Evolutionary conservation across 495 filamentous ascomycete species (phyloP).

Genomic region (Hyaloscypha variabilis): DNA sequence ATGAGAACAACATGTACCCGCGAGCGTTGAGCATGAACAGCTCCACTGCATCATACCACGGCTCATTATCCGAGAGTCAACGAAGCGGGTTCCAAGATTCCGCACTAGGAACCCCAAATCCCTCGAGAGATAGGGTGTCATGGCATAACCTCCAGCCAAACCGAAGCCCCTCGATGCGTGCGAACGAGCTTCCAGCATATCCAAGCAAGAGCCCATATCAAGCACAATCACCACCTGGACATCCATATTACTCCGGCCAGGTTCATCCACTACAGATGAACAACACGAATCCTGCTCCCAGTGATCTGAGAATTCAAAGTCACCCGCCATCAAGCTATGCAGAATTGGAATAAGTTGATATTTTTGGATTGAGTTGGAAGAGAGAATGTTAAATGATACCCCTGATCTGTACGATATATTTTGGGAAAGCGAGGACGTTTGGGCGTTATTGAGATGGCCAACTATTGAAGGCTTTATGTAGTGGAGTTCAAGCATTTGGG

Average conservation of each 20-base stretch:
- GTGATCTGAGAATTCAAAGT: background rate
- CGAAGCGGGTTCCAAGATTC: background rate
- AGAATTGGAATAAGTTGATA: background rate
- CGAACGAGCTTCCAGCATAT: background rate
- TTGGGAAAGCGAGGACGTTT: background rate
- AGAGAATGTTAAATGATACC: background rate
- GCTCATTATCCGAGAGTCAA: slow-evolving; percentile 2
- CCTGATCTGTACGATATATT: background rate
- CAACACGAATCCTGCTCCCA: background rate
- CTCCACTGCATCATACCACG: background rate
- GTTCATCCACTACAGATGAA: background rate
- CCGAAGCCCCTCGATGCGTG: background rate
- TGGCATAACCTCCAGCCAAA: slow-evolving; percentile 18
- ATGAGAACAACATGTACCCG: slow-evolving; percentile 14
- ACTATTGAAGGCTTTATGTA: background rate
- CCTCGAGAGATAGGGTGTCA: slow-evolving; percentile 15
- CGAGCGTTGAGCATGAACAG: slow-evolving; percentile 19
- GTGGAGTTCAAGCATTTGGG: background rate
- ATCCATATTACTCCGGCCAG: background rate
- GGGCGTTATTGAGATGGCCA: background rate
- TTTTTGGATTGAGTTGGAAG: background rate
- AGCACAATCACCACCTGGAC: background rate
- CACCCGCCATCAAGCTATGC: background rate
- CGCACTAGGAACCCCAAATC: slow-evolving; percentile 2
- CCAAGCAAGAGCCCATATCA: background rate